These are phyloP conservation scores for Coemansia sp. DNA, from an alignment of 192 early-diverging fungal genomes.

Conservation along the genomic window DNA sequence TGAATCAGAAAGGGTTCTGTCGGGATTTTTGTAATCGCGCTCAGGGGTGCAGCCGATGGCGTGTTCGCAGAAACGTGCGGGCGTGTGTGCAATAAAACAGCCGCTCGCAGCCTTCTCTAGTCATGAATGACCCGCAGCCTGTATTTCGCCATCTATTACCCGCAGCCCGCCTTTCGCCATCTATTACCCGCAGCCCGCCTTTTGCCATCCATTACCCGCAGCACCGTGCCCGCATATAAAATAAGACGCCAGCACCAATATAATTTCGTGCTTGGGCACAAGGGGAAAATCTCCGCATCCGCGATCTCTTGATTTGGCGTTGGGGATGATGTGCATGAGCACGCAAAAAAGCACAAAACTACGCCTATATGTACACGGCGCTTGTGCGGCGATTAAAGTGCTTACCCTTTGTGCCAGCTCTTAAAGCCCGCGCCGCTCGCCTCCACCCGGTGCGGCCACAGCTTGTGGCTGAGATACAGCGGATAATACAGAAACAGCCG, in stretches of 20 bases:
- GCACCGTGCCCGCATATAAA: conserved; percentile 3
- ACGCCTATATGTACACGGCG: neutral
- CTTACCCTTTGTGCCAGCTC: neutral
- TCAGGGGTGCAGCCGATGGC: neutral
- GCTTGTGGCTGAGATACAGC: conserved; percentile 60
- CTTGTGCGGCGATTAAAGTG: neutral
- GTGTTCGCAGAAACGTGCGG: neutral
- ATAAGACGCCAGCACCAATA: neutral
- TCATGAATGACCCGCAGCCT: no score
- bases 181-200: no score
- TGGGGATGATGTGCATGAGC: conserved; percentile 4
- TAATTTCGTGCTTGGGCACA: neutral
- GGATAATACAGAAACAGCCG: conserved; percentile 62
- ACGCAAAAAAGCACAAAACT: neutral
- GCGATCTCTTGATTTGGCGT: neutral
- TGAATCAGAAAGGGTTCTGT: conserved; percentile 11
- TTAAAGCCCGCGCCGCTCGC: neutral
- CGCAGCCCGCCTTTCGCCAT: no score
- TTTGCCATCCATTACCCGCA: neutral
- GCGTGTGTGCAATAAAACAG: neutral
- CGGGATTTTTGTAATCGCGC: neutral
- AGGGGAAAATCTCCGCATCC: neutral
- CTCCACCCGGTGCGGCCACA: conserved; percentile 48
- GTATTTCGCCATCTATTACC: no score
- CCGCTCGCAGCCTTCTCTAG: neutral